Percentiles rank a stretch among this genome's conserved stretches.
phyloP scores from a whole-genome alignment of 2,329 filamentous ascomycete genomes.

The Xylariaceae sp. region DNA sequence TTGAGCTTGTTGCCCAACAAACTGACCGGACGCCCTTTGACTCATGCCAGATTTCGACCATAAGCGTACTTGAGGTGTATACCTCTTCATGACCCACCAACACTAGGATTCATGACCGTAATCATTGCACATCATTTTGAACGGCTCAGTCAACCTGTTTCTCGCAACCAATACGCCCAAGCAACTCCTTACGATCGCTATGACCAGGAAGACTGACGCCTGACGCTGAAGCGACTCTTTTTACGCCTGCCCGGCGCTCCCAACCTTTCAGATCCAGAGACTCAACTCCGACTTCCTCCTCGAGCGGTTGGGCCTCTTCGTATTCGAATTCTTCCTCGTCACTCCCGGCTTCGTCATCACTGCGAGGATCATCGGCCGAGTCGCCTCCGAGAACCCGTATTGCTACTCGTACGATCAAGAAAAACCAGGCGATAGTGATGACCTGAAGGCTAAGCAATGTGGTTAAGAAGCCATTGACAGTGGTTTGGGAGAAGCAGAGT shows the following conservation, averaged over 20 bases:
- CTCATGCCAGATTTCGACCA: too few relatives aligned
- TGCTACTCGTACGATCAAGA: constrained; percentile 80
- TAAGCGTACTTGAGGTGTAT: too few relatives aligned
- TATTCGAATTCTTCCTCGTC: constrained; percentile 51
- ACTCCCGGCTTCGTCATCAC: constrained; percentile 75
- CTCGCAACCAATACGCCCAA: constrained; percentile 79
- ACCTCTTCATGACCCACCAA: too few relatives aligned
- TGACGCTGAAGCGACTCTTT: constrained; percentile 50
- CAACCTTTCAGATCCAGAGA: constrained; percentile 62
- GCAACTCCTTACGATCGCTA: constrained; percentile 74
- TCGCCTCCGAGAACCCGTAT: constrained; percentile 72
- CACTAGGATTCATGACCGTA: constrained; percentile 8
- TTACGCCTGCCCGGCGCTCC: constrained; percentile 54
- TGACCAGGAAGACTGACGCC: constrained; percentile 66
- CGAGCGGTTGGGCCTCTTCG: constrained; percentile 54
- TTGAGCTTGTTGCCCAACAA: constrained; percentile 16
- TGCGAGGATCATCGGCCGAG: constrained; percentile 79
- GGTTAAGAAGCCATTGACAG: constrained; percentile 73
- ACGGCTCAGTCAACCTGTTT: constrained; percentile 57
- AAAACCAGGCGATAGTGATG: constrained; percentile 83
- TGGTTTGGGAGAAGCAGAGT: constrained; percentile 73
- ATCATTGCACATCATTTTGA: background rate
- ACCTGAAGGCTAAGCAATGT: constrained; percentile 74
- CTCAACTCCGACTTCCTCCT: constrained; percentile 74
- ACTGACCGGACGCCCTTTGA: constrained; percentile 5